Evolutionary conservation across 1,139 yeast species (phyloP), one percentile per base, ranked within the genome.

Genomic region (Geotrichum cucujoidarum): DNA sequence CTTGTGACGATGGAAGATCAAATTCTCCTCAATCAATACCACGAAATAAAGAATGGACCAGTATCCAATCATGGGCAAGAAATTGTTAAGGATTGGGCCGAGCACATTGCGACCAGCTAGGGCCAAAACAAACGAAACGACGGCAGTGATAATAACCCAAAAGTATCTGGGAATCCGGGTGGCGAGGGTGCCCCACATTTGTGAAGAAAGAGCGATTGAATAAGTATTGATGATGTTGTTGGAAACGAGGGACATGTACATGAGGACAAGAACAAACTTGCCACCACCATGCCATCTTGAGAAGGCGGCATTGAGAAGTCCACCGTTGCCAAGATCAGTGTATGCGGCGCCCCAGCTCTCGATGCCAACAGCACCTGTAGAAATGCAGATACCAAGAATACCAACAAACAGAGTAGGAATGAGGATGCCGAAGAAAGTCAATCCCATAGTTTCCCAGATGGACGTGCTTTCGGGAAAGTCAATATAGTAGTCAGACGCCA

Each of bases 41-140:
- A 79, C 77, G 59, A 84, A 79, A 65, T 88, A 89, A 70, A 89
- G 86, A 47, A 92, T 80, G 47, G 86, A 77, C 97, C 97, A 89
- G 68, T 89, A 89, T 0, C 95, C 95, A 53, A 89, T 78, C 96
- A 89, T 88, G 8, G 97, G 96, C 57, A 89, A 71, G 69, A 89
- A 89, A 61, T 88, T 89, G n/a, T 89, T 80, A 60, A 89, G 71
- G 53, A 88, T 87, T 3, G 80, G 74, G 40, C 89, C 75, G 62
- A 89, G 84, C 58, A 81, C 79, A 64, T 84, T 71, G 59, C 87
- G 75, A 10, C 97, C 97, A 11, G 80, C 92, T 50, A 65, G 57
- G 11, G 69, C 60, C 29, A 66, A 56, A 1, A 83, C 80, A 57
- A 86, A 71, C 58, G 81, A 83, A 20, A 85, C 69, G 1, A 73